Evolutionary conservation across 2,329 filamentous ascomycete genomes (phyloP).

Genomic region (Apiospora hydei): DNA sequence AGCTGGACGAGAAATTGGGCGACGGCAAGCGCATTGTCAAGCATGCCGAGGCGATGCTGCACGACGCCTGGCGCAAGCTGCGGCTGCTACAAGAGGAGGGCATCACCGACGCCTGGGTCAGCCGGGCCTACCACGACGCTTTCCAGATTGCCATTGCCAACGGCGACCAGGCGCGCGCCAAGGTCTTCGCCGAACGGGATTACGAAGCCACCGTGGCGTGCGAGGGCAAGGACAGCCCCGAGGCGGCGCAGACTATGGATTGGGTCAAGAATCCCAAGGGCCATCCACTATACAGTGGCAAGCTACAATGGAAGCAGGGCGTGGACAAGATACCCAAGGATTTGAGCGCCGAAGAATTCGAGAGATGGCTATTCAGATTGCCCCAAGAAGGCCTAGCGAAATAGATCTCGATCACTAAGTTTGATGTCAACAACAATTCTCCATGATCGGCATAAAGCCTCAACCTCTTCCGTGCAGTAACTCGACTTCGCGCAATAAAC

Average conservation of each 20-base stretch:
- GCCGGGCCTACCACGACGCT: conserved; percentile 44
- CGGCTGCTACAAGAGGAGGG: conserved; percentile 33
- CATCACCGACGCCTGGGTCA: conserved; percentile 28
- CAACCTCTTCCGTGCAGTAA: background rate
- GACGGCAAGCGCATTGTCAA: conserved; percentile 24
- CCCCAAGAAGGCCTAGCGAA: conserved; percentile 15
- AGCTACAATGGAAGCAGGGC: conserved; percentile 24
- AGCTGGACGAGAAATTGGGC: conserved; percentile 22
- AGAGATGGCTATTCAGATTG: conserved; percentile 23
- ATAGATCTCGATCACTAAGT: background rate
- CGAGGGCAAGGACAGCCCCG: conserved; percentile 43
- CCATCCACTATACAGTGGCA: conserved; percentile 20
- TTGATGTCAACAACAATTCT: background rate
- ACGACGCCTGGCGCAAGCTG: conserved; percentile 23
- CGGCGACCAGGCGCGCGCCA: conserved; percentile 46
- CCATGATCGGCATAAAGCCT: background rate
- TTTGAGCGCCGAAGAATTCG: conserved; percentile 12
- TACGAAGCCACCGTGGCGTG: conserved; percentile 39
- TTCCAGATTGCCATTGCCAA: conserved; percentile 45
- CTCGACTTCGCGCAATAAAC: background rate
- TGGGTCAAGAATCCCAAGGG: conserved; percentile 22
- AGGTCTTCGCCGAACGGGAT: conserved; percentile 45
- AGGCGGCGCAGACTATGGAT: background rate
- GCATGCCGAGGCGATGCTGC: conserved; percentile 18
- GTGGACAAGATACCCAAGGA: conserved; percentile 24